Conservation (phyloP, 1,139 yeast species). For the Protomyces inundatus region DNA sequence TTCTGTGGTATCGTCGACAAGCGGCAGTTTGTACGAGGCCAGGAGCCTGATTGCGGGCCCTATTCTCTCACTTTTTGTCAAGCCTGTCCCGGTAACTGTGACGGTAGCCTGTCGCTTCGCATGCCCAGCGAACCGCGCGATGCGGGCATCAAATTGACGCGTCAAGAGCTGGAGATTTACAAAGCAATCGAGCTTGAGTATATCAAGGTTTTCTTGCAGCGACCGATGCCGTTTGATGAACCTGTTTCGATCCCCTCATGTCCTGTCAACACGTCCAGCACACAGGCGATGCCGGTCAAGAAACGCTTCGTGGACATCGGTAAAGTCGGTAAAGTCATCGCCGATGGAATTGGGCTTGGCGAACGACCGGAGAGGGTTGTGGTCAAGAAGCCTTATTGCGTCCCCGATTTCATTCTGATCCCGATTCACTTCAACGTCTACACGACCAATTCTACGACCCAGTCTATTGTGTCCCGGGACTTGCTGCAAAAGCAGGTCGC, state of each 20-base stretch:
- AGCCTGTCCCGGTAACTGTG: neutral
- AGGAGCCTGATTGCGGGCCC: neutral
- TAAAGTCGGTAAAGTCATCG: neutral
- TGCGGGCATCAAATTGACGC: neutral
- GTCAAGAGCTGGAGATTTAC: neutral
- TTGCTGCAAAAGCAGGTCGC: neutral
- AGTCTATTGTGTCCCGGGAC: neutral
- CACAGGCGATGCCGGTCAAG: neutral
- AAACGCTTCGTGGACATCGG: neutral
- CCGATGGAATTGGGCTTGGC: neutral
- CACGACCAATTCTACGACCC: neutral
- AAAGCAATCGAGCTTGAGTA: neutral
- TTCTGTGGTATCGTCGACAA: neutral
- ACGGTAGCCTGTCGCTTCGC: neutral
- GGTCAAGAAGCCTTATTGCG: neutral
- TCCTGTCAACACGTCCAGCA: neutral
- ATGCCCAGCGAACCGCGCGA: neutral
- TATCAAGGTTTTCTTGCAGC: neutral
- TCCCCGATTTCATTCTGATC: neutral
- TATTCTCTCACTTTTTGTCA: neutral
- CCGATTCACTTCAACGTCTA: neutral
- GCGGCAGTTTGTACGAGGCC: neutral
- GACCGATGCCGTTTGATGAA: neutral
- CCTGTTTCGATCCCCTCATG: neutral
- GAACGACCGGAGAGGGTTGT: neutral